Base-by-base conservation (phyloP, 345 rosid genomes). In the Trapa incisa region DNA sequence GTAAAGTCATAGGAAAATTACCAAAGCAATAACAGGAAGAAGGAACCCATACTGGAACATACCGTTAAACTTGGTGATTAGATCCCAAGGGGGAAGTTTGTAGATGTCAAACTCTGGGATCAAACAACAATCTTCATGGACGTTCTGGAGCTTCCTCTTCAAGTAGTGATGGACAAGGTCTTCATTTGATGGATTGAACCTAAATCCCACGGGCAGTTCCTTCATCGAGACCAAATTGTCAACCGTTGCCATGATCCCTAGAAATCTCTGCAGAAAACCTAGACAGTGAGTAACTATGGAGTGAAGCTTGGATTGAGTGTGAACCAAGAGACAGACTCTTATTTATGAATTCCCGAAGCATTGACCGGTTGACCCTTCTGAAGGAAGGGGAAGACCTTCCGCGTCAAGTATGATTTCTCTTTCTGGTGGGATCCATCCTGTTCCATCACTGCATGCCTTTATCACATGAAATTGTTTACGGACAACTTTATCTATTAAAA, bases 71-170 rank as follows among this genome's bases (percentile, higher is more conserved):
- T 50, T 61, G 57, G 53, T 22, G 42, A 69, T 42, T 2, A 69
- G 72, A 61, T 69, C 72, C 37, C 11, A 50, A 42, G 72, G 72
- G 33, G 61, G 56, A 4, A 39, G 42, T 45, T 61, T 47, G 66
- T 61, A 61, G 66, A 58, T 61, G 37, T 69, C 5, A 2, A 58
- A 39, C 72, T 69, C 72, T 9, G 72, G 66, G 48, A 69, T 61
- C 15, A 61, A n/a, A 65, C 72, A 61, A 54, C 43, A 22, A 7
- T 22, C 33, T 41, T 61, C 72, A 10, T 1, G 9, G 8, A 42
- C 37, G 37, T 39, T 52, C 41, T 5, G 47, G 17, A 61, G 65
- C 66, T 61, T 69, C 53, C 72, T 47, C 37, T 29, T 62, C 66
- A 69, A 1, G 57, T 69, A 66, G 32, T 69, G 58, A 62, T 61